These are phyloP conservation scores for Oenanthe sinensis DNA, from an alignment of 129 eudicot genomes.

Conservation along the genomic window DNA sequence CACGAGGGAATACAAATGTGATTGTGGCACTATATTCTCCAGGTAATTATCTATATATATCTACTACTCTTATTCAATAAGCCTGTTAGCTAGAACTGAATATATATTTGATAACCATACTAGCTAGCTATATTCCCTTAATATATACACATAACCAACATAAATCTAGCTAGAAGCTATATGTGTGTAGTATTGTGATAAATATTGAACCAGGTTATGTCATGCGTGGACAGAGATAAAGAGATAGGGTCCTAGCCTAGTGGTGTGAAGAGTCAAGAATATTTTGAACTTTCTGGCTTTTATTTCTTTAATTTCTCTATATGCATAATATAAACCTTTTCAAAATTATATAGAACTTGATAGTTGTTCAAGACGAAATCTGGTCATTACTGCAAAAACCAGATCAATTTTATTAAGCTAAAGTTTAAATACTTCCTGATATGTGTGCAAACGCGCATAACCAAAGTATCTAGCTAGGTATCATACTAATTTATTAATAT, in stretches of 20 bases:
- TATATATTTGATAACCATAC: too few species aligned
- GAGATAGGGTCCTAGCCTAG: background rate
- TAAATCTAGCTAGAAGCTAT: background rate
- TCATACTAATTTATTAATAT: background rate
- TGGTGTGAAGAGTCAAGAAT: background rate
- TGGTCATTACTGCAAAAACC: background rate
- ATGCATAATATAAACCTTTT: background rate
- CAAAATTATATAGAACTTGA: too few species aligned
- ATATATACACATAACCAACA: background rate
- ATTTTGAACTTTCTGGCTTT: background rate
- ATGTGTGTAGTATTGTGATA: background rate
- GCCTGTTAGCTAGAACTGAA: background rate
- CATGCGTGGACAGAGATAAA: background rate
- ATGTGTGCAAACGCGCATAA: background rate
- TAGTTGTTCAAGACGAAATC: background rate
- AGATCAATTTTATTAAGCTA: background rate
- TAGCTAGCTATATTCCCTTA: background rate
- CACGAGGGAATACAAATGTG: slow-evolving; percentile 86
- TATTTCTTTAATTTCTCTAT: background rate
- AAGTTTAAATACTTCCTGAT: background rate
- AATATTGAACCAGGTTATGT: background rate
- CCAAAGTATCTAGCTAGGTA: background rate
- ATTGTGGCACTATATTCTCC: slow-evolving; percentile 87
- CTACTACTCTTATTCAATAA: too few species aligned
- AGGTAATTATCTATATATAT: slow-evolving; percentile 30